A percentile compares a stretch with the other conserved stretches of the same genome.
phyloP scores from a whole-genome alignment of 352 stramenopile genomes.

The Phytopythium boreale region DNA sequence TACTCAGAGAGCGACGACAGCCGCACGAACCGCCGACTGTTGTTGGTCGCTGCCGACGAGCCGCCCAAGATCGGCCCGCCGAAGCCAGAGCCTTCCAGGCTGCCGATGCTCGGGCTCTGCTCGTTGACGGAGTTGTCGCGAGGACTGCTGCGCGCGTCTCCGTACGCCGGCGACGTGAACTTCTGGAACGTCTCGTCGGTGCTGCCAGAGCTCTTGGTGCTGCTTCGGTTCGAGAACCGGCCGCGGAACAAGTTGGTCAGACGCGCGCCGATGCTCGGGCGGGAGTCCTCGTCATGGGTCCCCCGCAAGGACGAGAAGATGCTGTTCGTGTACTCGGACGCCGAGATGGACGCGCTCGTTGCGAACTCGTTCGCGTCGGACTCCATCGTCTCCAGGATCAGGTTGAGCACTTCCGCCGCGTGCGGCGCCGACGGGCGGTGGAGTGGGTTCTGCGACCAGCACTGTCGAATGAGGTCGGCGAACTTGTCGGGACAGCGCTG shows the following conservation, averaged over 20 bases:
- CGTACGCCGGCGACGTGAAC: constrained; percentile 36
- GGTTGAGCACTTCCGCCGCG: constrained; percentile 45
- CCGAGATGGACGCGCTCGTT: constrained; percentile 24
- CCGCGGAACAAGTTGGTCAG: constrained; percentile 69
- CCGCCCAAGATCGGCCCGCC: constrained; percentile 18
- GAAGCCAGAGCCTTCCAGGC: constrained; percentile 21
- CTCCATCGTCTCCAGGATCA: constrained; percentile 50
- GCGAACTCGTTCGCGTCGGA: constrained; percentile 31
- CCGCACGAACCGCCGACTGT: constrained; percentile 34
- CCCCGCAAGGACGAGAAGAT: constrained; percentile 52
- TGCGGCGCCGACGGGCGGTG: constrained; percentile 42
- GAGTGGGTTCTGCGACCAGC: constrained; percentile 48
- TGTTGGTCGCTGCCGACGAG: constrained; percentile 17
- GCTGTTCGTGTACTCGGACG: constrained; percentile 54
- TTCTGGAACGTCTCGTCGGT: constrained; percentile 40
- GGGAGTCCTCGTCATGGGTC: constrained; percentile 24
- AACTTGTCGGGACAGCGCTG: constrained; percentile 50
- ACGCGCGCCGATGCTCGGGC: constrained; percentile 43
- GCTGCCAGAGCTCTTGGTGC: constrained; percentile 26
- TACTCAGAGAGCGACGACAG: constrained; percentile 71
- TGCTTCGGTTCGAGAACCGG: constrained; percentile 44
- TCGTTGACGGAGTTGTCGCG: constrained; percentile 29
- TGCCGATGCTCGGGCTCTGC: constrained; percentile 16
- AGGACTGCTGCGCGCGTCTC: constrained; percentile 19
- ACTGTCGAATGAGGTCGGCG: constrained; percentile 53